phyloP scores from a whole-genome alignment of 352 stramenopile species.

The Globisporangium abappressorium region DNA sequence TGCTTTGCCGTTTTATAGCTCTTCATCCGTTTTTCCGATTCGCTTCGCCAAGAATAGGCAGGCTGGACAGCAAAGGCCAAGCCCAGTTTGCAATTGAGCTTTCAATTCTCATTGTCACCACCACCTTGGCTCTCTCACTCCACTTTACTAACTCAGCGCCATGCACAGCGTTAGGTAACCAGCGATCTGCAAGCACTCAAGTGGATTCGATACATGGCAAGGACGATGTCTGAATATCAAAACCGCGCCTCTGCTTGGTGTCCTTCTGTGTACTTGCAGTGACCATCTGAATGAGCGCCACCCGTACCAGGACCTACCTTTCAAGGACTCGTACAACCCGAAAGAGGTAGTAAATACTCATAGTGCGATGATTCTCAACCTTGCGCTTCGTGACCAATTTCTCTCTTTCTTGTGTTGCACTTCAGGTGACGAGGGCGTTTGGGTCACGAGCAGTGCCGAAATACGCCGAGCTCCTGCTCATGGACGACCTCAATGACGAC shows the following conservation, averaged over 20 bases:
- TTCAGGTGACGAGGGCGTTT: slow-evolving; percentile 57
- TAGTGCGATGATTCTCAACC: not conserved
- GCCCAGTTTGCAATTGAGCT: not conserved
- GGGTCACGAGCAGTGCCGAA: slow-evolving; percentile 47
- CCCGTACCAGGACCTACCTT: slow-evolving; percentile 51
- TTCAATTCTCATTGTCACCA: not conserved
- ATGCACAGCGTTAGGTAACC: slow-evolving; percentile 64
- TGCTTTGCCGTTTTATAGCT: not conserved
- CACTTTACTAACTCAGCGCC: not conserved
- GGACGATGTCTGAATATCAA: not conserved
- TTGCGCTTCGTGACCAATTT: not conserved
- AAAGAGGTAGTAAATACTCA: slow-evolving; percentile 29
- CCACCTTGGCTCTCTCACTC: not conserved
- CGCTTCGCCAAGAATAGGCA: not conserved
- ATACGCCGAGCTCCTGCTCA: slow-evolving; percentile 53
- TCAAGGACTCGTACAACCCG: slow-evolving; percentile 54
- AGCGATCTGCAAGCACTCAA: too few species aligned
- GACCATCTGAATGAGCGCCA: slow-evolving; percentile 63
- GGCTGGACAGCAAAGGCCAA: not conserved
- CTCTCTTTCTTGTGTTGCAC: not conserved
- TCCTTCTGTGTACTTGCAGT: slow-evolving; percentile 18
- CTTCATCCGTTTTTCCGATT: not conserved
- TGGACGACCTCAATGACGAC: slow-evolving; percentile 55
- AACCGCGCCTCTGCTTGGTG: not conserved
- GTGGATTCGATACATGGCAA: not conserved